Evolutionary conservation across 2,329 filamentous ascomycete species (phyloP), one percentile per base, ranked within the genome.

Genomic region (Plenodomus lindquistii): DNA sequence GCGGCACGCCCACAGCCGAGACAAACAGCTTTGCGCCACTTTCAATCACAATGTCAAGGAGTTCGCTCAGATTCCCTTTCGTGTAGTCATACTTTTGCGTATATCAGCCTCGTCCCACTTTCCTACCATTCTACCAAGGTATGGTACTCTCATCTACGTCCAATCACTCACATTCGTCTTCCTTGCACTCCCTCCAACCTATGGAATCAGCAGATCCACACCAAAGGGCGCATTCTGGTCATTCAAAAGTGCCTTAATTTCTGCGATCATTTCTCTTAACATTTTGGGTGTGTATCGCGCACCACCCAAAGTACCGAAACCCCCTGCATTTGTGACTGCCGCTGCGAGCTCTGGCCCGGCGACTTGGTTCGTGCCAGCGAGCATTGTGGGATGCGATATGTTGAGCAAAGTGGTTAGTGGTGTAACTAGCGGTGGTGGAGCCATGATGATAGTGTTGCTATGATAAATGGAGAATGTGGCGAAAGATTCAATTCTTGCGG

Each of bases 21-120:
- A 72, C 67, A 40, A 72, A 72, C 4, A 71, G 46, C 48, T 62
- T 68, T 13, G 69, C 67, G 2, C 66, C 65, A 37, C 59, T 58
- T 35, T 65, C 62, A 49, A 72, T 70, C 22, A 71, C 55, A 37
- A 70, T 60, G 37, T 71, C 69, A 10, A 71, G 37, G 3, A 71
- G 54, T 37, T 67, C 65, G 19, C 59, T 54, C 9, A 71, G 49
- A 7, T 60, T 50, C 4, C 69, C 69, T 35, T 65, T 60, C 24
- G 67, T 70, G 40, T 71, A 71, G 48, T 72, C 69, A 21, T 61
- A 59, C 61, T 60, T 40, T 20, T 13, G 4, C 4, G 4, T 13
- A 31, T 4, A 13, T 31, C 27, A 31, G 27, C 11, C 27, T 15
- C 6, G 15, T 7, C 6, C 6, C 6, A 15, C 11, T 8, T 11